Evolutionary conservation across 805 yeast species (phyloP).

Genomic region (Vanderwaltozyma polyspora): DNA sequence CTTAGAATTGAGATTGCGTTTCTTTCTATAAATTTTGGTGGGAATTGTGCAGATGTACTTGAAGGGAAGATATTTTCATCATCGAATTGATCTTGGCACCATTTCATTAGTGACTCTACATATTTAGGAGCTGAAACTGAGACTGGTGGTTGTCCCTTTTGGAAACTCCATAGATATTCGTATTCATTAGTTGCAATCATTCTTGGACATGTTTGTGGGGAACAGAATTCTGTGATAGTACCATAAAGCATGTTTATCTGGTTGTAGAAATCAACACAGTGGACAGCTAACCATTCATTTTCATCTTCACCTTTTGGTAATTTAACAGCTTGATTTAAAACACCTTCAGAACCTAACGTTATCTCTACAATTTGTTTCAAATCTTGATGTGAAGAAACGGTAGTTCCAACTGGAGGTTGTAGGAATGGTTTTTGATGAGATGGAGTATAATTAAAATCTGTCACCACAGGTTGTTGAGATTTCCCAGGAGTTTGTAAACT

Average conservation of each 20-base stretch:
- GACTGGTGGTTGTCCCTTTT: conserved; percentile 57
- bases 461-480: no score
- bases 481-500: no score
- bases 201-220: conserved; percentile 87
- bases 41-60: conserved; percentile 84
- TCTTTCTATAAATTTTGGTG: conserved; percentile 59
- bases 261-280: conserved; percentile 93
- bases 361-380: conserved; percentile 86
- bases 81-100: conserved; percentile 91
- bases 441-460: conserved; percentile 29
- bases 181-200: conserved; percentile 98
- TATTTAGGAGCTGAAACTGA: conserved; percentile 91
- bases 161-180: conserved; percentile 94
- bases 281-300: conserved; percentile 94
- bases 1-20: conserved; percentile 80
- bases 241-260: conserved; percentile 96
- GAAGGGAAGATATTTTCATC: conserved; percentile 85
- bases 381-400: conserved; percentile 51
- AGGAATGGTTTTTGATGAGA: conserved; percentile 27
- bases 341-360: conserved; percentile 86
- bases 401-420: conserved; percentile 25
- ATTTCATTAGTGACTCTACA: conserved; percentile 83
- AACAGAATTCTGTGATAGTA: conserved; percentile 90
- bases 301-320: conserved; percentile 86
- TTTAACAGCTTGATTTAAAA: conserved; percentile 83